Base-by-base conservation (phyloP, 2,329 filamentous ascomycete genomes). In the Allantophomopsis lycopodina region DNA sequence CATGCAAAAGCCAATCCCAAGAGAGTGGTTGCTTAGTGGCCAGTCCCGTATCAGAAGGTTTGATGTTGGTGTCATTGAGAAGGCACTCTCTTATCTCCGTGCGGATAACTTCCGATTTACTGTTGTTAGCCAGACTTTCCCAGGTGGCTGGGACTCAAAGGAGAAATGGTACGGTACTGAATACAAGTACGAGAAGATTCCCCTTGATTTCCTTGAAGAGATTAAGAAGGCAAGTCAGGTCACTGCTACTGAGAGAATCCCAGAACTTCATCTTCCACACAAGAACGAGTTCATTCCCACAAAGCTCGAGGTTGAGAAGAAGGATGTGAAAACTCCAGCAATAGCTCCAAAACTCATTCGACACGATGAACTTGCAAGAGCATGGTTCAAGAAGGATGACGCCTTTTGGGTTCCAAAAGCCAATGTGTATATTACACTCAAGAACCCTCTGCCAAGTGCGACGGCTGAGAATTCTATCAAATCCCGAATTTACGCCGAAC, bases 131-230 rank as follows among this genome's bases (percentile, higher is more conserved):
- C 83, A 87, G 53, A 80, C 83, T 7, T 83, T 79, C 48, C 88
- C 88, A 0, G 88, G 86, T 0, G 71, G 76, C 38, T 95, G 86
- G 84, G 73, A 93, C 47, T 64, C 79, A 56, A 93, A 83, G 55
- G 91, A 98, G 64, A 86, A 88, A 56, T 98, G 91, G 91, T 98
- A 98, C 51, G 89, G 89, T 7, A 98, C 91, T 0, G 88, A 96
- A 54, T 94, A 95, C 61, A 83, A 77, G 46, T 71, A 79, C 23
- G 83, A 93, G 55, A 81, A 77, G 54, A 83, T 98, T 30, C 79
- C 88, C 0, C 56, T 69, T 12, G 77, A 87, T 14, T 79, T 95
- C 50, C 66, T 94, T 56, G 63, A 68, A 10, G 78, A 85, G 38
- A 69, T 95, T 44, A 68, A 72, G 40, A 61, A 70, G 43, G 84